Conservation (phyloP, 345 rosid species). For the Geranium brycei region DNA sequence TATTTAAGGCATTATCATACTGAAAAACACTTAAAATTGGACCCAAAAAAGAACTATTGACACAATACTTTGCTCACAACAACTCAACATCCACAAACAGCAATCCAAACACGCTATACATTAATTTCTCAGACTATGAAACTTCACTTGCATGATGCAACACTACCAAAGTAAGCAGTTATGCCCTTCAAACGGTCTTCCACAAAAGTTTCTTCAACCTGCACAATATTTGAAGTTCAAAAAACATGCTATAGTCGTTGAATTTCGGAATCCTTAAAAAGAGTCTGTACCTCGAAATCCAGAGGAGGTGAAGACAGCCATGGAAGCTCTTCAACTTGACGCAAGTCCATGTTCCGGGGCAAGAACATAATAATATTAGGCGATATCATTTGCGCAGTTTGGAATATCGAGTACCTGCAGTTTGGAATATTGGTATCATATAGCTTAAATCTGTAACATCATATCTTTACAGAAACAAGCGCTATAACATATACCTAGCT, state of each 20-base stretch:
- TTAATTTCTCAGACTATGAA: neutral
- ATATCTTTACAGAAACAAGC: no score
- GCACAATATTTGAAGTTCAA: neutral
- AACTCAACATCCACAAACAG: no score
- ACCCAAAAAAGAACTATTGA: no score
- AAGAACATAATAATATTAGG: slow-evolving; percentile 19
- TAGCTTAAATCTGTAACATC: no score
- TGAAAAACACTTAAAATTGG: no score
- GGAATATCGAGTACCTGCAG: slow-evolving; percentile 18
- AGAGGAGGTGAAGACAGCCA: slow-evolving; percentile 28
- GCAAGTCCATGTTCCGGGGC: slow-evolving; percentile 19
- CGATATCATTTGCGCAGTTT: slow-evolving; percentile 16
- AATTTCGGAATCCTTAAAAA: no score
- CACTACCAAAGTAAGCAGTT: slow-evolving; percentile 14
- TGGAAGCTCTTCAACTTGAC: slow-evolving; percentile 21
- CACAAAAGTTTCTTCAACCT: slow-evolving; percentile 19
- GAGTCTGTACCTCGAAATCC: slow-evolving; percentile 13
- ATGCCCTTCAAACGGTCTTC: slow-evolving; percentile 19
- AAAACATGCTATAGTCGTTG: neutral
- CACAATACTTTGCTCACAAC: no score
- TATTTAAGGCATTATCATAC: no score
- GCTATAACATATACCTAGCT: no score
- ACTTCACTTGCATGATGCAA: slow-evolving; percentile 2
- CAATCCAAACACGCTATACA: no score
- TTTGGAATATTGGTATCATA: neutral